These are phyloP conservation scores for Cercospora zeina DNA, from an alignment of 2,329 filamentous ascomycete species.

Conservation along the genomic window DNA sequence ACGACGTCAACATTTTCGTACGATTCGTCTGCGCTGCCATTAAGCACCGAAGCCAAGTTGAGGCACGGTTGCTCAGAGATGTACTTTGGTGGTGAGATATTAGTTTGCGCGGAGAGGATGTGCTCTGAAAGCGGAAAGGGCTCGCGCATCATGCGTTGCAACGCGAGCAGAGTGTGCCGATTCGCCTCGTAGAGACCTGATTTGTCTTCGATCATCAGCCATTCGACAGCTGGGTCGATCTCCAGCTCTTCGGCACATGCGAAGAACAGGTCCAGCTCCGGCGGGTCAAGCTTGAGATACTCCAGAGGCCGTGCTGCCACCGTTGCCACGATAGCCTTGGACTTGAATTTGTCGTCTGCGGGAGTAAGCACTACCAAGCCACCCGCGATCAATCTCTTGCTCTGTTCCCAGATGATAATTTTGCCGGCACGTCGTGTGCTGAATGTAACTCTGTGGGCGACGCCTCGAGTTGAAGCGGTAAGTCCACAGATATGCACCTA, in stretches of 20 bases:
- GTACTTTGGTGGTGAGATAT: slow-evolving; percentile 56
- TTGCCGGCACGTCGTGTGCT: slow-evolving; percentile 65
- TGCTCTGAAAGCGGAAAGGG: slow-evolving; percentile 63
- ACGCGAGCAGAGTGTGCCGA: slow-evolving; percentile 68
- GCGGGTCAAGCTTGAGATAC: slow-evolving; percentile 64
- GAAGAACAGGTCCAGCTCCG: slow-evolving; percentile 76
- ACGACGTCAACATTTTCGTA: slow-evolving; percentile 57
- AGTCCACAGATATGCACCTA: slow-evolving; percentile 69
- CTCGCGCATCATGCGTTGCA: slow-evolving; percentile 66
- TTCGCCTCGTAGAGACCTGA: slow-evolving; percentile 74
- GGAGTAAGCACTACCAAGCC: slow-evolving; percentile 58
- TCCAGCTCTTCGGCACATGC: slow-evolving; percentile 59
- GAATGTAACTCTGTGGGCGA: slow-evolving; percentile 69
- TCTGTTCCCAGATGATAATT: slow-evolving; percentile 67
- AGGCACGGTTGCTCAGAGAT: slow-evolving; percentile 52
- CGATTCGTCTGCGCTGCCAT: slow-evolving; percentile 38
- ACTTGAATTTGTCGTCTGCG: slow-evolving; percentile 61
- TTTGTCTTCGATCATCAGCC: slow-evolving; percentile 77
- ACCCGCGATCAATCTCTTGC: slow-evolving; percentile 58
- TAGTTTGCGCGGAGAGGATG: slow-evolving; percentile 53
- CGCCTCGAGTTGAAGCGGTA: slow-evolving; percentile 61
- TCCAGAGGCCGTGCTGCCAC: slow-evolving; percentile 68
- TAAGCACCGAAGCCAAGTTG: slow-evolving; percentile 48
- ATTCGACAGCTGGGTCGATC: slow-evolving; percentile 68
- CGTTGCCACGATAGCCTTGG: slow-evolving; percentile 66